Conservation (phyloP, 306 rosid genomes). For the Elaeagnus macrophylla region DNA sequence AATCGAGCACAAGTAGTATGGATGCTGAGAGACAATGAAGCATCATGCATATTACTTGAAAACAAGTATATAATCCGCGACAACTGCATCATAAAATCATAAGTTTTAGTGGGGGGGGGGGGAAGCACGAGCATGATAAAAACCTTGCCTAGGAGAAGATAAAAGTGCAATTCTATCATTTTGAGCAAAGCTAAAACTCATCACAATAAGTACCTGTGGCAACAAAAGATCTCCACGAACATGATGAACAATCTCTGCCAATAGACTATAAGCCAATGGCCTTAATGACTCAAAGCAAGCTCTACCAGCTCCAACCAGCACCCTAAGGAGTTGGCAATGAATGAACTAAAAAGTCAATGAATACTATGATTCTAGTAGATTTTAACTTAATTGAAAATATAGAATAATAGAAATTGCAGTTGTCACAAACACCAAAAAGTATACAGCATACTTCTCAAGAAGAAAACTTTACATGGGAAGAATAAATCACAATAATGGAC, state of each 20-base stretch:
- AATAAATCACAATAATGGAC: too few species aligned
- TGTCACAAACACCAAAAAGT: too few species aligned
- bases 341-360: constrained; percentile 8
- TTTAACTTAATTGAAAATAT: too few species aligned
- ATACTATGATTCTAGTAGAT: background rate
- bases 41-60: constrained; percentile 98
- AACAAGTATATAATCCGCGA: constrained; percentile 92
- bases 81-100: constrained; percentile 49
- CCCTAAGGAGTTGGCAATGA: constrained; percentile 40
- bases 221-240: constrained; percentile 86
- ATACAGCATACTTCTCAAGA: too few species aligned
- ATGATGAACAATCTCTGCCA: constrained; percentile 99
- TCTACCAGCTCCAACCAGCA: constrained; percentile 89
- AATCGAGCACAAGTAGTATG: constrained; percentile 98
- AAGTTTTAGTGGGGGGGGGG: background rate
- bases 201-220: constrained; percentile 52
- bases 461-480: too few species aligned
- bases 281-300: constrained; percentile 97
- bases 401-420: too few species aligned
- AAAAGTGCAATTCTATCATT: background rate
- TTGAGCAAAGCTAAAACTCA: background rate
- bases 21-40: constrained; percentile 88
- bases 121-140: background rate
- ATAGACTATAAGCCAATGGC: constrained; percentile 93
- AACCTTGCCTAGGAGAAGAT: constrained; percentile 15